phyloP scores from a whole-genome alignment of 345 rosid species.

The Aurinia saxatilis region DNA sequence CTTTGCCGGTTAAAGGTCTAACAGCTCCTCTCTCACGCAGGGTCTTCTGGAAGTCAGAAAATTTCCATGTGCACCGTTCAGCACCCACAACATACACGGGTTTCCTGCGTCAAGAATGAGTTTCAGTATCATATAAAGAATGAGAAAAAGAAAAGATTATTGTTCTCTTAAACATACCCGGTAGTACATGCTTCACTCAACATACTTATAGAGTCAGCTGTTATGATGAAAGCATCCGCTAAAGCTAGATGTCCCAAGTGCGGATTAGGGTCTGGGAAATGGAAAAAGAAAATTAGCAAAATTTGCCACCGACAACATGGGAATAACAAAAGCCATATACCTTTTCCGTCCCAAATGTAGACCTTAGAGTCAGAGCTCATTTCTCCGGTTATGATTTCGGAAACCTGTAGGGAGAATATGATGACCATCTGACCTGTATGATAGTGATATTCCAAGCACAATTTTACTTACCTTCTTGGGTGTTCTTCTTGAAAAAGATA shows the following conservation, averaged over 20 bases:
- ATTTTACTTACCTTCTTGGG: slow-evolving; percentile 43
- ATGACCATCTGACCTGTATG: neutral
- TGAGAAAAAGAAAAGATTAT: neutral
- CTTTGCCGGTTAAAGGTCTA: slow-evolving; percentile 68
- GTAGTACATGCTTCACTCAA: slow-evolving; percentile 92
- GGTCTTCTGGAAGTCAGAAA: slow-evolving; percentile 69
- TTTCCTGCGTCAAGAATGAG: slow-evolving; percentile 43
- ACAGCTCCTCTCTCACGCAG: slow-evolving; percentile 61
- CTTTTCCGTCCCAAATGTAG: slow-evolving; percentile 76
- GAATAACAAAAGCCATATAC: slow-evolving; percentile 21
- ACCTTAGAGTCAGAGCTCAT: slow-evolving; percentile 54
- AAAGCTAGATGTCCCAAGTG: slow-evolving; percentile 90
- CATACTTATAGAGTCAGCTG: slow-evolving; percentile 97
- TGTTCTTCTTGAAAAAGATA: slow-evolving; percentile 84
- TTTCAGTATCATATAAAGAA: neutral
- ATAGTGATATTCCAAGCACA: neutral
- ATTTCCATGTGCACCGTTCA: slow-evolving; percentile 80
- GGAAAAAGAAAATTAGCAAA: neutral
- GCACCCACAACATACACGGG: slow-evolving; percentile 82
- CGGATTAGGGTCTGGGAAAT: slow-evolving; percentile 64
- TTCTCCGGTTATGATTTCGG: slow-evolving; percentile 41
- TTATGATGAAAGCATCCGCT: slow-evolving; percentile 86
- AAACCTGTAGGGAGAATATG: slow-evolving; percentile 35
- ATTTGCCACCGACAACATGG: neutral
- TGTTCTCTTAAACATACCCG: slow-evolving; percentile 47